Evolutionary conservation across 352 stramenopile genomes (phyloP).

Genomic region (Phytopythium oedochilum): DNA sequence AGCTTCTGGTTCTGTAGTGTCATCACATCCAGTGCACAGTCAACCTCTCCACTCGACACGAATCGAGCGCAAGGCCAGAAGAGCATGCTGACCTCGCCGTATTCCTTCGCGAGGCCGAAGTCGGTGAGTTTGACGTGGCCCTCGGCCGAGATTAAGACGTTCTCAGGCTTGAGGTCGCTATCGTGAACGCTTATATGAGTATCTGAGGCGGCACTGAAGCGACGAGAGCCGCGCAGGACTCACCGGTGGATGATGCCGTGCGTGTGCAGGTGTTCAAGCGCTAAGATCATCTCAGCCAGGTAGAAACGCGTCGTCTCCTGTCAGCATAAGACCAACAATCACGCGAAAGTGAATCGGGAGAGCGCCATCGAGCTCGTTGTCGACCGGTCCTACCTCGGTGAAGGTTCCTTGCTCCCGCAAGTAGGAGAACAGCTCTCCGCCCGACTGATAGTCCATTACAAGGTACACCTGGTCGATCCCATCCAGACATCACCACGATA

Average conservation of each 20-base stretch:
- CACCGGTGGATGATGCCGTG: conserved; percentile 84
- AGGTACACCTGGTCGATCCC: conserved; percentile 42
- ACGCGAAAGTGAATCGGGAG: not conserved
- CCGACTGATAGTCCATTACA: conserved; percentile 77
- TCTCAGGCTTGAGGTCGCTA: conserved; percentile 90
- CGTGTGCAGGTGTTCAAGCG: conserved; percentile 72
- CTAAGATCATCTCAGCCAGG: conserved; percentile 81
- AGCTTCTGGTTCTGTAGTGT: conserved; percentile 49
- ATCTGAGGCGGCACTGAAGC: not conserved
- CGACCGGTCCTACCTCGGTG: conserved; percentile 29
- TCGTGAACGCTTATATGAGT: not conserved
- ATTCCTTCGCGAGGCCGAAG: conserved; percentile 87
- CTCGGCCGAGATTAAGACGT: conserved; percentile 88
- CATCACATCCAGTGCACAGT: not conserved
- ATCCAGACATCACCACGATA: not conserved
- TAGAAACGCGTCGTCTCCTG: conserved; percentile 77
- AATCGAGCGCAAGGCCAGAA: not conserved
- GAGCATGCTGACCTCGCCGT: conserved; percentile 25
- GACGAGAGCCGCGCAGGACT: not conserved
- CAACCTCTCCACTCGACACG: not conserved
- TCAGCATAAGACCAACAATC: not conserved
- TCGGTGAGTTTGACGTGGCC: conserved; percentile 90
- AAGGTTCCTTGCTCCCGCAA: conserved; percentile 63
- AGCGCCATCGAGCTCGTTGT: not conserved
- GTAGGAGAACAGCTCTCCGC: conserved; percentile 79